Evolutionary conservation across 2,329 filamentous ascomycete genomes (phyloP).

Genomic region (Cercospora citrullina): DNA sequence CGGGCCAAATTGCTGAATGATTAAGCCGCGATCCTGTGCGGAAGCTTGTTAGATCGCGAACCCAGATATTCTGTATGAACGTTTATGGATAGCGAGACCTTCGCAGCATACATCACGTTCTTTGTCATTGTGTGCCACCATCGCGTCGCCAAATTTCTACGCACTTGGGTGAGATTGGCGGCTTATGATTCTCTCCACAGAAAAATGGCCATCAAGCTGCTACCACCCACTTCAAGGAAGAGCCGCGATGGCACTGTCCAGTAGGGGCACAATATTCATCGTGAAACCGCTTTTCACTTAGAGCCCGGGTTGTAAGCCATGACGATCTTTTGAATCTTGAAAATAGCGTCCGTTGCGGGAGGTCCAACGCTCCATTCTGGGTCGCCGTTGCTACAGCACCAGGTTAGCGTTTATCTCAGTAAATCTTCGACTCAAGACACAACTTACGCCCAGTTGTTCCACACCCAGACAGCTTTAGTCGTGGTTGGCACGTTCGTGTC

Average conservation of each 20-base stretch:
- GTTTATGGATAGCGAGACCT: no score
- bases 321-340: conserved; percentile 27
- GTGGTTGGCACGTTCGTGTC: conserved; percentile 25
- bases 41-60: no score
- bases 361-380: conserved; percentile 24
- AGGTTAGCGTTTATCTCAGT: neutral
- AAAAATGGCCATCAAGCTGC: no score
- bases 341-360: conserved; percentile 22
- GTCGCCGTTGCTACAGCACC: conserved; percentile 21
- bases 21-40: neutral
- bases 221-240: no score
- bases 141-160: no score
- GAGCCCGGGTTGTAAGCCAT: conserved; percentile 27
- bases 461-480: conserved; percentile 24
- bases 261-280: neutral
- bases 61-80: no score
- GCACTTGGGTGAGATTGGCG: no score
- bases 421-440: neutral
- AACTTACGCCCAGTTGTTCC: conserved; percentile 31
- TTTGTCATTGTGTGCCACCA: no score
- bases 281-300: neutral
- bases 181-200: no score
- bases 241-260: neutral
- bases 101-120: no score
- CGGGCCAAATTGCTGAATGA: neutral